Evolutionary conservation across 176 grass and related monocot genomes (phyloP).

Genomic region (Hyparrhenia diplandra): DNA sequence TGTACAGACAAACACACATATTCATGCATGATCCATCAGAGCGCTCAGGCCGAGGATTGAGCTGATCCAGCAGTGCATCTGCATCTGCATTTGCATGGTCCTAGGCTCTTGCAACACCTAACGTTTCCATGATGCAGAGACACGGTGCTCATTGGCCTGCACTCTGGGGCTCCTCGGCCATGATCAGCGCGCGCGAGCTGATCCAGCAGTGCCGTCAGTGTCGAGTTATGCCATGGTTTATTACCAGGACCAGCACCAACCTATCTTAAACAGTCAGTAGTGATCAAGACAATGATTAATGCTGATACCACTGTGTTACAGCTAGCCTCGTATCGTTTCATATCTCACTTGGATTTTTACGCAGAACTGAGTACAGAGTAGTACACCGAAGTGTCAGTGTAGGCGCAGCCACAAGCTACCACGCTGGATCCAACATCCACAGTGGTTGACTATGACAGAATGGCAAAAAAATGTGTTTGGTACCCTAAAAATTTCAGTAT

Average conservation of each 20-base stretch:
- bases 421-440: not conserved
- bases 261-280: not conserved
- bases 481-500: too few species aligned
- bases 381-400: not conserved
- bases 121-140: not conserved
- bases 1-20: not conserved
- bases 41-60: not conserved
- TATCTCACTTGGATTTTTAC: not conserved
- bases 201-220: conserved; percentile 2
- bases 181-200: not conserved
- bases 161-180: not conserved
- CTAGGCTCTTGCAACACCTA: not conserved
- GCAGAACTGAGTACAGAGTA: not conserved
- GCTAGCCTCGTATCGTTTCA: not conserved
- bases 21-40: not conserved
- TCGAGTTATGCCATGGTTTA: not conserved
- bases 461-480: conserved; percentile 30
- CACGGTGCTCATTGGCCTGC: not conserved
- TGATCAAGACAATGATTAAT: not conserved
- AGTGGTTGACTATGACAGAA: conserved; percentile 7
- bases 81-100: not conserved
- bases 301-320: not conserved
- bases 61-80: not conserved
- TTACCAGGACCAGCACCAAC: conserved; percentile 22
- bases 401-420: not conserved